Evolutionary conservation across 1,284 basidiomycete genomes (phyloP).

Genomic region (Anthracocystis setariae): DNA sequence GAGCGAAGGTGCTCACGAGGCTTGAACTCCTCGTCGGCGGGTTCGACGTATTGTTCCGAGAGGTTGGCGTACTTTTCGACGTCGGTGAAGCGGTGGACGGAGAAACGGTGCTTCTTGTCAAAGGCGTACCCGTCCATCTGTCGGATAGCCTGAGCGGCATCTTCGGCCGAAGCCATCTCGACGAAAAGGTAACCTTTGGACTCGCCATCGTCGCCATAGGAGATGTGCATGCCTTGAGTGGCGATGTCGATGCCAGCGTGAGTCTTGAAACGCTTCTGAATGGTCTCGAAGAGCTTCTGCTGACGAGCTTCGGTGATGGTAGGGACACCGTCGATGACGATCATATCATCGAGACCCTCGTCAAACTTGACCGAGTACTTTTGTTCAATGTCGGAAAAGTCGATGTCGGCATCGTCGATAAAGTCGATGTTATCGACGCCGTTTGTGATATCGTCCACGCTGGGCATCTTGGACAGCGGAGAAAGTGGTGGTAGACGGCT

Average conservation of each 20-base stretch:
- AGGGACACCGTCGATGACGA: slow-evolving; percentile 69
- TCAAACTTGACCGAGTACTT: slow-evolving; percentile 73
- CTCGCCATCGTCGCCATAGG: slow-evolving; percentile 66
- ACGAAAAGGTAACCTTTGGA: slow-evolving; percentile 80
- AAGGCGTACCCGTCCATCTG: slow-evolving; percentile 88
- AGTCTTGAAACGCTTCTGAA: slow-evolving; percentile 68
- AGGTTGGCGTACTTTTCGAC: slow-evolving; percentile 85
- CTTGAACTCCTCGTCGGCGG: slow-evolving; percentile 80
- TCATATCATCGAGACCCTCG: slow-evolving; percentile 69
- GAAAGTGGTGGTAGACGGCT: neutral
- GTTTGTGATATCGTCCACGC: slow-evolving; percentile 53
- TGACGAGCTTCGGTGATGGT: slow-evolving; percentile 67
- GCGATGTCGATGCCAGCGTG: slow-evolving; percentile 67
- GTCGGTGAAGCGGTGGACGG: slow-evolving; percentile 89
- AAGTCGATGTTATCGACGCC: slow-evolving; percentile 51
- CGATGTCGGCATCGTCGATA: slow-evolving; percentile 75
- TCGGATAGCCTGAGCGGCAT: slow-evolving; percentile 82
- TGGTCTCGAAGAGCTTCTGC: slow-evolving; percentile 68
- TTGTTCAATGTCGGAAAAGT: slow-evolving; percentile 92
- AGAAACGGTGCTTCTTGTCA: slow-evolving; percentile 90
- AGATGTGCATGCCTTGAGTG: slow-evolving; percentile 68
- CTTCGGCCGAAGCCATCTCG: slow-evolving; percentile 82
- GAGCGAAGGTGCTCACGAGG: slow-evolving; percentile 94
- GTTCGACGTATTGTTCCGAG: slow-evolving; percentile 85
- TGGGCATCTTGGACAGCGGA: slow-evolving; percentile 31